Percentiles rank a stretch among this genome's conserved stretches.
phyloP scores from a whole-genome alignment of 768 basidiomycete species.

The Hygrophoropsis aurantiaca region DNA sequence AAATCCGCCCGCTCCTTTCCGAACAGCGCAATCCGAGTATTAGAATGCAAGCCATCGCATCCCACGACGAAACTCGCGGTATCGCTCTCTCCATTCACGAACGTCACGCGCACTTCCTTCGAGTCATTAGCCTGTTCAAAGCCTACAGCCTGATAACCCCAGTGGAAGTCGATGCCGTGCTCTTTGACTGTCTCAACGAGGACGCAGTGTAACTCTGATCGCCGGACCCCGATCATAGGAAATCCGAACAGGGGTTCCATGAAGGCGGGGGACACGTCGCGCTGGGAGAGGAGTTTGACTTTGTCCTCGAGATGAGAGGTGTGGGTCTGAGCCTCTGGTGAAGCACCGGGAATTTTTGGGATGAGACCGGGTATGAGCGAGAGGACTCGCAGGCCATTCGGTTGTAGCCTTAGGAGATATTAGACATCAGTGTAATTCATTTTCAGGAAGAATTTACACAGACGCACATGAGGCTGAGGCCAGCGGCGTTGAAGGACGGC shows the following conservation, averaged over 20 bases:
- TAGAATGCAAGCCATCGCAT: slow-evolving; percentile 46
- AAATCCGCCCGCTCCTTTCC: slow-evolving; percentile 35
- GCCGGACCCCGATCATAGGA: slow-evolving; percentile 29
- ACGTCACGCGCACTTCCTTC: slow-evolving; percentile 28
- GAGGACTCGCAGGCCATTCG: slow-evolving; percentile 27
- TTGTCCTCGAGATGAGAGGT: slow-evolving; percentile 23
- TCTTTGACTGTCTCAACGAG: slow-evolving; percentile 31
- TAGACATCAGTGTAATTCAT: background rate
- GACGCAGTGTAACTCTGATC: slow-evolving; percentile 28
- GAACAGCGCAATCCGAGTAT: slow-evolving; percentile 36
- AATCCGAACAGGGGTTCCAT: slow-evolving; percentile 18
- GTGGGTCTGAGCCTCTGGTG: slow-evolving; percentile 9
- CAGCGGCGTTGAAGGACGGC: slow-evolving; percentile 15
- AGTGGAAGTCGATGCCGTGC: slow-evolving; percentile 34
- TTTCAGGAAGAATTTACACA: background rate
- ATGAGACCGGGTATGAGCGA: slow-evolving; percentile 25
- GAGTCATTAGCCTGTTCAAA: slow-evolving; percentile 28
- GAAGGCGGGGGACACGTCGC: slow-evolving; percentile 20
- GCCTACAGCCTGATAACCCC: slow-evolving; percentile 29
- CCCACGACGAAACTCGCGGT: slow-evolving; percentile 41
- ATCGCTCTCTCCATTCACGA: slow-evolving; percentile 35
- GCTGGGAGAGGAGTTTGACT: slow-evolving; percentile 24
- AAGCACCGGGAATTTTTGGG: slow-evolving; percentile 21
- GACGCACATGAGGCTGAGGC: slow-evolving; percentile 34
- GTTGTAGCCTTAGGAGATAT: slow-evolving; percentile 22